phyloP scores from a whole-genome alignment of 78 protist species.

The slime mould (Dictyostelium discoideum) region dicty_2.7 NC_007089.4:3430501-3431000 shows the following conservation, averaged over 20 bases:
- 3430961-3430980: slow-evolving; percentile 75
- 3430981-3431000: slow-evolving; percentile 69
- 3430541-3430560: slow-evolving; percentile 73
- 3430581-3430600: slow-evolving; percentile 89
- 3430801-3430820: slow-evolving; percentile 73
- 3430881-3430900: slow-evolving; percentile 72
- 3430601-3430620: slow-evolving; percentile 35
- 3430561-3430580: slow-evolving; percentile 77
- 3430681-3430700: background rate
- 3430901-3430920: slow-evolving; percentile 43
- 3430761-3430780: background rate
- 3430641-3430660: slow-evolving; percentile 59
- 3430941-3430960: slow-evolving; percentile 83
- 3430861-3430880: slow-evolving; percentile 63
- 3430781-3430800: slow-evolving; percentile 35
- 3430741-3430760: background rate
- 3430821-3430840: slow-evolving; percentile 77
- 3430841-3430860: slow-evolving; percentile 48
- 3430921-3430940: slow-evolving; percentile 63
- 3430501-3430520: slow-evolving; percentile 74
- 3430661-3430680: slow-evolving; percentile 10
- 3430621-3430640: slow-evolving; percentile 58
- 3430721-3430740: background rate
- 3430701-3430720: background rate
- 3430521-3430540: slow-evolving; percentile 77